phyloP scores from a whole-genome alignment of 352 stramenopile genomes.

The Globisporangium iwayamae region DNA sequence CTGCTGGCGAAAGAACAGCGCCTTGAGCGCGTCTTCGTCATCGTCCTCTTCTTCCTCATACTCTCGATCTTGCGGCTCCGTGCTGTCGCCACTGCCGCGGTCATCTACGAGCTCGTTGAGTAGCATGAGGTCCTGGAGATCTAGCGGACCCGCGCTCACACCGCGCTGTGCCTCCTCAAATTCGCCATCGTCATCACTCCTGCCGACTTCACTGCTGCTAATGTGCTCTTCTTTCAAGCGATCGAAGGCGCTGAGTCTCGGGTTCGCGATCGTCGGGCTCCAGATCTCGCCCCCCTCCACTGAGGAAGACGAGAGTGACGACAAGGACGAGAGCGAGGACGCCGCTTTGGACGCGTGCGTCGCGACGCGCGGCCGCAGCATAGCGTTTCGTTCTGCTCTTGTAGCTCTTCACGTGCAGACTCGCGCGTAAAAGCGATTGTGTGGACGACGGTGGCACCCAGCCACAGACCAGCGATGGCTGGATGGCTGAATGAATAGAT shows the following conservation, averaged over 20 bases:
- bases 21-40: slow-evolving; percentile 11
- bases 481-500: no score
- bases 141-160: slow-evolving; percentile 3
- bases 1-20: slow-evolving; percentile 17
- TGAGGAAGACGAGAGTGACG: neutral
- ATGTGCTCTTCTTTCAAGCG: neutral
- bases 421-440: neutral
- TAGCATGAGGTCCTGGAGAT: neutral
- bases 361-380: neutral
- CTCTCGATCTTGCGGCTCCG: neutral
- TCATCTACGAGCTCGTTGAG: neutral
- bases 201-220: neutral
- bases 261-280: slow-evolving; percentile 5
- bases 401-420: no score
- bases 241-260: neutral
- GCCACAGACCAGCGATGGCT: no score
- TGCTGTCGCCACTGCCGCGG: neutral
- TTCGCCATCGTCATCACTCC: no score
- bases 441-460: neutral
- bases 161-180: neutral
- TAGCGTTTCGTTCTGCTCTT: neutral
- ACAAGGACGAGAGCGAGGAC: neutral
- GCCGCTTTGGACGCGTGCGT: neutral
- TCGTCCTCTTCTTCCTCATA: slow-evolving; percentile 3
- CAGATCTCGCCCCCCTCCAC: neutral